Percentiles rank a stretch among this genome's conserved stretches.
These are phyloP conservation scores for Apophysomyces sp. DNA, from an alignment of 371 early-diverging fungal species.

Conservation along the genomic window DNA sequence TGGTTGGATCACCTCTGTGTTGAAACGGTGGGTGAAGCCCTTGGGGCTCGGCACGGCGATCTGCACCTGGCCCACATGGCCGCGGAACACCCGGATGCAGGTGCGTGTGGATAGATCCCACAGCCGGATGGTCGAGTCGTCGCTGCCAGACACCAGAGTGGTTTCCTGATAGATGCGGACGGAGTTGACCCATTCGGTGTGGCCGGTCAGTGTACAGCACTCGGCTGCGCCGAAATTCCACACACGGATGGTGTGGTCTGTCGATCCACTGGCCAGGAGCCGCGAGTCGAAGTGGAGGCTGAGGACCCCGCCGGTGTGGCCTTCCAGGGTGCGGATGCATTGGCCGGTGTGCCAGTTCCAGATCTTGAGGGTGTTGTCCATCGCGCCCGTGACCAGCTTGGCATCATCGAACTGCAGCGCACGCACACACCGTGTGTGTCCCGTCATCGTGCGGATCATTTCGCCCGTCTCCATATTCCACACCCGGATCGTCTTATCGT, in stretches of 20 bases:
- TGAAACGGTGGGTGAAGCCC: constrained; percentile 44
- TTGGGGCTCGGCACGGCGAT: constrained; percentile 46
- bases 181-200: constrained; percentile 86
- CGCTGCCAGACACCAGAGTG: constrained; percentile 76
- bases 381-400: constrained; percentile 83
- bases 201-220: constrained; percentile 79
- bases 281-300: constrained; percentile 84
- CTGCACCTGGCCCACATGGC: constrained; percentile 85
- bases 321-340: constrained; percentile 82
- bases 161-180: constrained; percentile 73
- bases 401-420: constrained; percentile 86
- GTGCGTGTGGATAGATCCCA: constrained; percentile 80
- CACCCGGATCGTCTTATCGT: constrained; percentile 79
- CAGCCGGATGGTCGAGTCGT: constrained; percentile 77
- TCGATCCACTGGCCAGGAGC: constrained; percentile 80
- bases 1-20: constrained; percentile 8
- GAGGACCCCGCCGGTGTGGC: constrained; percentile 84
- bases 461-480: constrained; percentile 83
- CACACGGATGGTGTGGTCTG: constrained; percentile 85
- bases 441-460: constrained; percentile 66
- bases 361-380: constrained; percentile 93
- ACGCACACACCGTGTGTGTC: constrained; percentile 87
- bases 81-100: constrained; percentile 70
- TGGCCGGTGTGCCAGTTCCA: constrained; percentile 95
- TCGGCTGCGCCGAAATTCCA: constrained; percentile 88